Percentiles rank a stretch among this genome's conserved stretches.
Conservation (phyloP, 2,329 filamentous ascomycete species). For the Venturia aucupariae region DNA sequence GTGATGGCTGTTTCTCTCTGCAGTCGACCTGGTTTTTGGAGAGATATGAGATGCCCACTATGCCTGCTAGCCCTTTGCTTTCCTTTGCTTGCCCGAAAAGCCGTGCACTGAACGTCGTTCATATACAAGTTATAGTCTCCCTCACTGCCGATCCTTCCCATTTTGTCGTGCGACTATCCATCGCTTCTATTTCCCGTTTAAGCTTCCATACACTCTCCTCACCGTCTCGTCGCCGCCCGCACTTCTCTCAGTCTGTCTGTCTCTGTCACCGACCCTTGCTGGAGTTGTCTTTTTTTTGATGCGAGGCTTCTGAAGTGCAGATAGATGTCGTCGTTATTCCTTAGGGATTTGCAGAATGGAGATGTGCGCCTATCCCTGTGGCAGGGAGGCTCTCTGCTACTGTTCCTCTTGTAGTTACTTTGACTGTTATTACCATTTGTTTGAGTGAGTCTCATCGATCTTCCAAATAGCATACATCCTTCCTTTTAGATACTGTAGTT, state of each 20-base stretch:
- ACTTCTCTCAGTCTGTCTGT: not conserved
- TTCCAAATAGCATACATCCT: not conserved
- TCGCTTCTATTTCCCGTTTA: not conserved
- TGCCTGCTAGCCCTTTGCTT: not conserved
- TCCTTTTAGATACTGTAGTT: not conserved
- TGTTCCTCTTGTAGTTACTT: not conserved
- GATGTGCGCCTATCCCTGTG: not conserved
- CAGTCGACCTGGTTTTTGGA: not conserved
- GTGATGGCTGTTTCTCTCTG: not conserved
- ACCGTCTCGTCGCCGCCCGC: too few relatives aligned
- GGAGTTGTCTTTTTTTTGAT: too few relatives aligned
- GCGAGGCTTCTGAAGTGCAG: not conserved
- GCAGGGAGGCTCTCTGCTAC: not conserved
- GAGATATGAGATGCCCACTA: not conserved
- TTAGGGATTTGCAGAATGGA: not conserved
- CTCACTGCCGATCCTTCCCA: not conserved
- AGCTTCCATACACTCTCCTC: too few relatives aligned
- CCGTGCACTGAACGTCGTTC: not conserved
- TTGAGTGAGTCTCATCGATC: not conserved
- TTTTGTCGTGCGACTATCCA: not conserved
- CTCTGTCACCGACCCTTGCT: not conserved
- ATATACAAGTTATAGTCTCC: not conserved
- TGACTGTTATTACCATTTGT: not conserved
- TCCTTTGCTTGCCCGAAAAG: too few relatives aligned
- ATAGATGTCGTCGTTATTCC: not conserved